Base-by-base conservation (phyloP, 805 yeast species). In the Candida manassasensis region DNA sequence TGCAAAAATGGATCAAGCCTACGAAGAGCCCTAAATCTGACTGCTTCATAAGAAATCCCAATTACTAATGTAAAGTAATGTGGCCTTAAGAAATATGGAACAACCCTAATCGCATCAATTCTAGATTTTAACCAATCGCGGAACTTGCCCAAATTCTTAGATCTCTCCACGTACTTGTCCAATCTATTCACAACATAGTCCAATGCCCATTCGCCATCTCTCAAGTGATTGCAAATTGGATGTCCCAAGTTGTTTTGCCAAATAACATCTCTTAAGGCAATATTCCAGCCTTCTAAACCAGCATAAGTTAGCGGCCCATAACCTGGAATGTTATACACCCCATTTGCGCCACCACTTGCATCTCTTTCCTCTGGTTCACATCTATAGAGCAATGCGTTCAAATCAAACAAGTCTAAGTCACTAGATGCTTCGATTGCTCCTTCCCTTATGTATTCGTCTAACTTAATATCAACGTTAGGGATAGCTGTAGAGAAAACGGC, bases 201-300 rank as follows among this genome's bases (percentile, higher is more conserved):
- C 22, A 88, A 63, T 0, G 97, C 94, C 98, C 98, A 90, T 25
- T 67, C 57, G 1, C 97, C 97, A 12, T 71, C 68, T 47, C 97
- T 70, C 42, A 90, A 64, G 55, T 90, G 93, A 32, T 77, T 75
- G 41, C 93, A 79, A 17, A 89, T 44, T 0, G 97, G 89, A 52
- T 86, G 95, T 0, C 89, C 93, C 18, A 90, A 68, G 45, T 89
- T 79, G 51, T 90, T 90, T 27, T 65, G 61, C 52, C 69, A 66
- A 16, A 88, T 79, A 2, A 87, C 73, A 19, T 65, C 55, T 38
- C 75, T 71, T 44, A 90, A 58, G 1, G 79, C 81, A 0, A 86
- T 68, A 30, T 79, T 75, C 95, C 96, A 90, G 1, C 98, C 97
- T 57, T 87, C 94, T 15, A 93, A 63, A 8, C 98, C 98, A 27